Percentiles rank a stretch among this genome's conserved stretches.
Conservation (phyloP, 148 eudicot genomes). For the Talinum fruticosum region DNA sequence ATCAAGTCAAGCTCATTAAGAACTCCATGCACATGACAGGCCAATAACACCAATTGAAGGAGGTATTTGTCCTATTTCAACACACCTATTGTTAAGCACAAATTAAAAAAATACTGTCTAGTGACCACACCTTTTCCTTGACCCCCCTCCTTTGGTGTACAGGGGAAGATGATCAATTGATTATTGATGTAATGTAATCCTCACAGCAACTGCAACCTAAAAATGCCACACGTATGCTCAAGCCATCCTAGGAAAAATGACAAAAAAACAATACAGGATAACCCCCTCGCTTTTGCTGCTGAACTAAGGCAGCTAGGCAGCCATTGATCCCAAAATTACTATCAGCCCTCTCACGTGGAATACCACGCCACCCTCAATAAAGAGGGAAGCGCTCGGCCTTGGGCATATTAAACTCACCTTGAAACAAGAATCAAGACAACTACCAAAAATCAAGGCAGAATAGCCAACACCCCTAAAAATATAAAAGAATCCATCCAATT, state of each 20-base stretch:
- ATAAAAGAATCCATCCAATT: neutral
- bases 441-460: neutral
- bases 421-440: neutral
- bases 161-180: neutral
- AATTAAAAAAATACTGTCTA: too few relatives aligned
- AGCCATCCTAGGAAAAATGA: neutral
- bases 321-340: constrained; percentile 22
- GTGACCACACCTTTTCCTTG: too few relatives aligned
- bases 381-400: constrained; percentile 51
- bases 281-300: constrained; percentile 31
- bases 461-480: neutral
- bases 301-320: constrained; percentile 27
- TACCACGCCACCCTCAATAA: constrained; percentile 51
- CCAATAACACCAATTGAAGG: too few relatives aligned
- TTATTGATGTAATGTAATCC: neutral
- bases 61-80: too few relatives aligned
- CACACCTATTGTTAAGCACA: too few relatives aligned
- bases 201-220: neutral
- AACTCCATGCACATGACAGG: too few relatives aligned
- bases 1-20: too few relatives aligned
- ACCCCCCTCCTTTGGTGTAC: neutral
- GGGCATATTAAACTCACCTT: constrained; percentile 9
- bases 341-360: constrained; percentile 46
- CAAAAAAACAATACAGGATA: constrained; percentile 27
- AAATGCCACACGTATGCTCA: neutral